phyloP scores from a whole-genome alignment of 2,329 filamentous ascomycete genomes.

The Botrytis squamosa region DNA sequence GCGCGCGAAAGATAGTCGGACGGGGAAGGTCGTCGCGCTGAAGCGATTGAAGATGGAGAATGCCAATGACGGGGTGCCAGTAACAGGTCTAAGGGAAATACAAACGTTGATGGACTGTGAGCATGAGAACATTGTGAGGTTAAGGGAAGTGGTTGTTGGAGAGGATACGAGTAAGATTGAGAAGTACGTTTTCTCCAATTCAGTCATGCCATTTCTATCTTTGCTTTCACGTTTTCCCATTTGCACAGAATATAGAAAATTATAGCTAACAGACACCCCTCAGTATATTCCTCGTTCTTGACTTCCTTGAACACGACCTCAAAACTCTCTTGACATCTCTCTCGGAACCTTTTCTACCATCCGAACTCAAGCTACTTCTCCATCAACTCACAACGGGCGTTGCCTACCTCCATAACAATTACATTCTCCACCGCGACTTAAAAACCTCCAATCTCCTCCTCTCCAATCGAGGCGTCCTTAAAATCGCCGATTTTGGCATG shows the following conservation, averaged over 20 bases:
- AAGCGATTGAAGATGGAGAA: conserved; percentile 91
- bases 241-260: not conserved
- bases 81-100: conserved; percentile 91
- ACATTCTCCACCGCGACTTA: conserved; percentile 90
- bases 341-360: conserved; percentile 88
- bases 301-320: conserved; percentile 96
- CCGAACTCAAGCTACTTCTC: conserved; percentile 88
- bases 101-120: conserved; percentile 79
- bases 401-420: conserved; percentile 81
- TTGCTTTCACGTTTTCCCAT: not conserved
- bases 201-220: conserved; percentile 20
- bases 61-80: conserved; percentile 71
- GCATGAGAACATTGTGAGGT: conserved; percentile 77
- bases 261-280: conserved; percentile 29
- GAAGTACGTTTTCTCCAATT: conserved; percentile 44
- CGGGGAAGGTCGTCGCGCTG: conserved; percentile 80
- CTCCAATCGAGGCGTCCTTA: conserved; percentile 91
- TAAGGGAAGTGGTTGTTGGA: conserved; percentile 83
- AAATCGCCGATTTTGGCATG: conserved; percentile 98
- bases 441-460: conserved; percentile 93
- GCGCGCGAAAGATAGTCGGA: conserved; percentile 70
- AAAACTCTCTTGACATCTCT: conserved; percentile 92
- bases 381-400: conserved; percentile 78
- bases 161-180: conserved; percentile 55
- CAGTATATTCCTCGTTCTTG: conserved; percentile 91